Evolutionary conservation across 768 basidiomycete species (phyloP), one percentile per base, ranked within the genome.

Genomic region (Mycena pura): DNA sequence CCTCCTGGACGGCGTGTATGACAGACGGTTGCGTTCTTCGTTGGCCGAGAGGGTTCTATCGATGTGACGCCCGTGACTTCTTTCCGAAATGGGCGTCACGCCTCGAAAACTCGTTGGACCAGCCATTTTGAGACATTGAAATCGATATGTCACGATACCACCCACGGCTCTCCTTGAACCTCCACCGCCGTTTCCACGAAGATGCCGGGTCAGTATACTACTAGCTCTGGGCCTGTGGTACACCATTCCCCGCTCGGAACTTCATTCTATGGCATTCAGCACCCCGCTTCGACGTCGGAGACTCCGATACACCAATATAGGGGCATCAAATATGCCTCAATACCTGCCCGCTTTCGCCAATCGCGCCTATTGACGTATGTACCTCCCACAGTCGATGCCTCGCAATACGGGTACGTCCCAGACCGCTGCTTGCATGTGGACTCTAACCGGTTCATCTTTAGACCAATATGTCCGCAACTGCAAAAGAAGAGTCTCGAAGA

Each of bases 311-410:
- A 89, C 67, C 91, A 92, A 69, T 93, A 86, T 67, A 83, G 86
- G 21, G 91, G 91, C 36, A 87, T 93, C 69, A 91, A 90, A 76
- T 93, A 92, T 65, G 91, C 89, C 22, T 78, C 79, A 21, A 80
- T 92, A 14, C 89, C 89, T 24, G 86, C 85, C 34, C 88, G 91
- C 46, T 93, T 92, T 69, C 85, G 90, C 52, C 90, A 89, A 73
- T 92, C 91, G 2, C 80, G 78, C 59, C 77, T 92, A 28, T 83
- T 77, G 68, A 81, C 82, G 10, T 74, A 82, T 5, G 90, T 90
- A 66, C 83, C 85, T 25, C 71, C 80, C 9, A 72, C 79, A 41
- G 86, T 86, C 8, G 86, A 90, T 66, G 87, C 89, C 65, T 82
- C 88, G 47, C 81, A 79, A 63, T 79, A 86, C 69, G 91, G 91